These are phyloP conservation scores for Rhizophagus sp. DNA, from an alignment of 192 early-diverging fungal genomes.

Conservation along the genomic window DNA sequence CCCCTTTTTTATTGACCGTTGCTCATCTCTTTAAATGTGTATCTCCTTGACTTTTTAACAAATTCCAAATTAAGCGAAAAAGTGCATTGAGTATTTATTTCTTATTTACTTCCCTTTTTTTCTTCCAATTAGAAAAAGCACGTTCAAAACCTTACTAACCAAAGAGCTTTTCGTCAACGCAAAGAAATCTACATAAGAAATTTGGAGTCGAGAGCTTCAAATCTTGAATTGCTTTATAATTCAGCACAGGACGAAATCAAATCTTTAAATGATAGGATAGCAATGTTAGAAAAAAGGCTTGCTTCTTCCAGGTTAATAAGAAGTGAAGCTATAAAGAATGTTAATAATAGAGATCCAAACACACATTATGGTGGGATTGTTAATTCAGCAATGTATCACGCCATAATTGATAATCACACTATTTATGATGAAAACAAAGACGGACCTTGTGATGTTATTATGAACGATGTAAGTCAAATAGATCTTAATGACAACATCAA, in stretches of 20 bases:
- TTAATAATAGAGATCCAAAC: background rate
- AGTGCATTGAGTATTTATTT: no score
- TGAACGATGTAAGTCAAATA: background rate
- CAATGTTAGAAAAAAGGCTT: background rate
- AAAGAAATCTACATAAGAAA: background rate
- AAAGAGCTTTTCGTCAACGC: conserved; percentile 29
- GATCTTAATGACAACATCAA: no score
- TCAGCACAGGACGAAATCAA: conserved; percentile 15
- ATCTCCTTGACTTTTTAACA: no score
- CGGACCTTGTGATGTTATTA: background rate
- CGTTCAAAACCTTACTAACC: conserved; percentile 23
- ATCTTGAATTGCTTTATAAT: background rate
- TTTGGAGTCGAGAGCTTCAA: conserved; percentile 2
- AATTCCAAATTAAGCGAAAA: no score
- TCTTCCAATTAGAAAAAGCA: conserved; percentile 25
- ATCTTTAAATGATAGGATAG: conserved; percentile 9
- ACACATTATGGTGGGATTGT: background rate
- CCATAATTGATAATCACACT: no score
- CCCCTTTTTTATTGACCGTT: no score
- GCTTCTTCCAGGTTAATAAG: background rate
- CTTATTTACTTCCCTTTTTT: background rate
- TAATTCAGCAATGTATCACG: background rate
- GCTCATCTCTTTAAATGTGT: no score
- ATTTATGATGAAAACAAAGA: background rate
- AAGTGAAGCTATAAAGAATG: background rate